These are phyloP conservation scores for Batkoa obscura DNA, from an alignment of 371 early-diverging fungal species.

Conservation along the genomic window DNA sequence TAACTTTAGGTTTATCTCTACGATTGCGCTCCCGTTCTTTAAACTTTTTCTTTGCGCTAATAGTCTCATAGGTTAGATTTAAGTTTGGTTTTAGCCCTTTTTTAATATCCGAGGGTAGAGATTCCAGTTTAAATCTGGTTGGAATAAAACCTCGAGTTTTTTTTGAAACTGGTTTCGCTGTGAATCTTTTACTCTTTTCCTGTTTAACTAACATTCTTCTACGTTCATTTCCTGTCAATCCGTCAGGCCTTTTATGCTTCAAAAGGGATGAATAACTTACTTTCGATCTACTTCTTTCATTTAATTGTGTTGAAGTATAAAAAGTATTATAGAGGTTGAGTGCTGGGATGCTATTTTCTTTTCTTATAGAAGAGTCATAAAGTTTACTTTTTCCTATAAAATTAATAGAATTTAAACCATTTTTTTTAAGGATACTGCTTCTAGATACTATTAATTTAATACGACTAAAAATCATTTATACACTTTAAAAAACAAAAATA, in stretches of 20 bases:
- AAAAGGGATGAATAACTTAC: not conserved
- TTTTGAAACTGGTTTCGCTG: slow-evolving; percentile 8
- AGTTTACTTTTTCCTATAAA: too few relatives aligned
- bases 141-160: slow-evolving; percentile 21
- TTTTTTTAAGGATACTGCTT: too few relatives aligned
- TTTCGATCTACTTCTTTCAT: not conserved
- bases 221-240: slow-evolving; percentile 9
- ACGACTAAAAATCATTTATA: too few relatives aligned
- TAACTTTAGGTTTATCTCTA: slow-evolving; percentile 7
- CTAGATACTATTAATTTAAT: too few relatives aligned
- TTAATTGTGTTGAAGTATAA: too few relatives aligned
- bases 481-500: too few relatives aligned
- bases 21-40: not conserved
- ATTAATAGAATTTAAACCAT: too few relatives aligned
- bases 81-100: not conserved
- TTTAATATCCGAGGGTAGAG: slow-evolving; percentile 15
- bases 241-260: slow-evolving; percentile 24
- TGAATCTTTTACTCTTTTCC: not conserved
- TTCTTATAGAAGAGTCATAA: too few relatives aligned
- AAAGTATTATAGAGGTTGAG: too few relatives aligned
- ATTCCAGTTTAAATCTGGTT: slow-evolving; percentile 19
- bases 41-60: not conserved
- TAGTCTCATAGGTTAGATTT: slow-evolving; percentile 8
- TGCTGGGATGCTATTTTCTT: too few relatives aligned
- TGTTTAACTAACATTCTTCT: slow-evolving; percentile 1